These are phyloP conservation scores for Lactifluus echinatus DNA, from an alignment of 768 basidiomycete genomes.

Conservation along the genomic window DNA sequence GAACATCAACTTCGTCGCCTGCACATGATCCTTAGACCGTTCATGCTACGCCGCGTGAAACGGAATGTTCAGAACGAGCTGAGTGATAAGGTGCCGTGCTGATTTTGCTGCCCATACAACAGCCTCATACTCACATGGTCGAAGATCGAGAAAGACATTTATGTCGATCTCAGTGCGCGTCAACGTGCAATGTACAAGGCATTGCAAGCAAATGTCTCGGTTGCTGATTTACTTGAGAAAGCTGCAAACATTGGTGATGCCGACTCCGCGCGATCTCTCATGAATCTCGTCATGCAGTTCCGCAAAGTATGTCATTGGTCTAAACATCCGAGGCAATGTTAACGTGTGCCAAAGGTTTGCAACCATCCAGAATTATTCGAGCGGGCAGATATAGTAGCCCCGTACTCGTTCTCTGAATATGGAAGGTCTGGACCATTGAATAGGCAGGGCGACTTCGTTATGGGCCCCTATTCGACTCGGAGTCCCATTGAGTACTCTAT, in stretches of 20 bases:
- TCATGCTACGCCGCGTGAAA: constrained; percentile 97
- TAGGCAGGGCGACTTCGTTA: constrained; percentile 81
- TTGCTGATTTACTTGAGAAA: constrained; percentile 88
- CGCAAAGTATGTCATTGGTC: constrained; percentile 57
- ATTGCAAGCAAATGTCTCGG: constrained; percentile 86
- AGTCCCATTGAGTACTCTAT: constrained; percentile 78
- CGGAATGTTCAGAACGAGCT: constrained; percentile 99
- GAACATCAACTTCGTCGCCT: constrained; percentile 90
- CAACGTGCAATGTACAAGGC: constrained; percentile 88
- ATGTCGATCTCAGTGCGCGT: constrained; percentile 87
- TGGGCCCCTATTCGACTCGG: constrained; percentile 75
- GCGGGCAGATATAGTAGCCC: constrained; percentile 89
- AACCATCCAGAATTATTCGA: constrained; percentile 98
- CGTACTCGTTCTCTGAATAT: constrained; percentile 82
- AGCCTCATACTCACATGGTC: not conserved
- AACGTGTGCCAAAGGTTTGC: constrained; percentile 59
- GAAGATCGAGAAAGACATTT: constrained; percentile 93
- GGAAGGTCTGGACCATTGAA: constrained; percentile 73
- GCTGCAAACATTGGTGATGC: constrained; percentile 87
- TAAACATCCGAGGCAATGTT: not conserved
- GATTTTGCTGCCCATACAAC: not conserved
- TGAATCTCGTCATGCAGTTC: constrained; percentile 99
- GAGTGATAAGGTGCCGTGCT: constrained; percentile 77
- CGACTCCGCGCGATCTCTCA: constrained; percentile 86
- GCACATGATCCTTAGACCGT: constrained; percentile 98